A percentile compares a stretch with the other conserved stretches of the same genome.
These are phyloP conservation scores for Chrysoporthe austroafricana DNA, from an alignment of 2,329 filamentous ascomycete genomes.

Conservation along the genomic window DNA sequence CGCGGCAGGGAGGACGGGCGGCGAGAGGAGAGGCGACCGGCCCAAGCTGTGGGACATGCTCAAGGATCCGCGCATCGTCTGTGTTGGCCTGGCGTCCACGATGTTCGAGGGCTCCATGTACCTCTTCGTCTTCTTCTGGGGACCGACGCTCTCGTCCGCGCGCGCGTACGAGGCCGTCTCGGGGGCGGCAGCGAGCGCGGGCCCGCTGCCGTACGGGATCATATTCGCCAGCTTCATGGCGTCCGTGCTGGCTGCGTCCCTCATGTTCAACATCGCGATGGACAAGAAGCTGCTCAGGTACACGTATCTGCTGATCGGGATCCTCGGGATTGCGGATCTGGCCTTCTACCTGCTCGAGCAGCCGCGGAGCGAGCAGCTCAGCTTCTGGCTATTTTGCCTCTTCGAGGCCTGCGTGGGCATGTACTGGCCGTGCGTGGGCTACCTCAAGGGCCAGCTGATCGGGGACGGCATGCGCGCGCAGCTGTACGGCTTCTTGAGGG, in stretches of 20 bases:
- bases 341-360: constrained; percentile 44
- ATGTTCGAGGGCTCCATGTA: constrained; percentile 64
- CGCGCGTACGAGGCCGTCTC: constrained; percentile 29
- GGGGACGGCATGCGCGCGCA: constrained; percentile 56
- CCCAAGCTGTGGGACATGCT: constrained; percentile 32
- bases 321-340: constrained; percentile 43
- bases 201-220: constrained; percentile 47
- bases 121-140: constrained; percentile 63
- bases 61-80: constrained; percentile 51
- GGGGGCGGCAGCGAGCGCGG: constrained; percentile 3
- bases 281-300: constrained; percentile 34
- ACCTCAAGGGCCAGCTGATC: constrained; percentile 55
- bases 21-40: constrained; percentile 23
- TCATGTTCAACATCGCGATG: constrained; percentile 51
- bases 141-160: constrained; percentile 51
- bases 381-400: constrained; percentile 58
- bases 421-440: constrained; percentile 59
- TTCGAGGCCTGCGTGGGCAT: constrained; percentile 60
- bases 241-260: constrained; percentile 61
- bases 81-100: constrained; percentile 55
- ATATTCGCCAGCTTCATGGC: constrained; percentile 59
- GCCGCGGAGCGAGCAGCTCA: constrained; percentile 43
- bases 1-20: constrained; percentile 29
- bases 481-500: constrained; percentile 57
- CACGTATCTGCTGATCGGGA: constrained; percentile 40